Evolutionary conservation across 805 yeast genomes (phyloP).

Genomic region (Metschnikowia lunata): DNA sequence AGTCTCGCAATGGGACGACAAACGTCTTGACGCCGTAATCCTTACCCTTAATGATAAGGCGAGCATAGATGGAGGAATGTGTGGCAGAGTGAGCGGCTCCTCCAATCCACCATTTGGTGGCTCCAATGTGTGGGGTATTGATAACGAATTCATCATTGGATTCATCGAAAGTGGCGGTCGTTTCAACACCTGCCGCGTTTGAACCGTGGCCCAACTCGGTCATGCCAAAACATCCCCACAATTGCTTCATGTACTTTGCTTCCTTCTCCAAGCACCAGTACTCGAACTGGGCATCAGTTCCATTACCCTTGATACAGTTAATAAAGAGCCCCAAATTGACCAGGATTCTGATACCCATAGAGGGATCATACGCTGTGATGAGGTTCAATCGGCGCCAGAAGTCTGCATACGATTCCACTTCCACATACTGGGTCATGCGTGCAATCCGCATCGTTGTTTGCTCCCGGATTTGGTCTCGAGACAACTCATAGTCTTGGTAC

Average conservation of each 20-base stretch:
- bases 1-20: slow-evolving; percentile 43
- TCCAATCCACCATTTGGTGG: slow-evolving; percentile 50
- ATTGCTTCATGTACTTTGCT: slow-evolving; percentile 29
- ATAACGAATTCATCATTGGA: slow-evolving; percentile 40
- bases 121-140: slow-evolving; percentile 46
- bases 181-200: slow-evolving; percentile 20
- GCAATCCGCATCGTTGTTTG: slow-evolving; percentile 28
- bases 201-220: slow-evolving; percentile 21
- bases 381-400: slow-evolving; percentile 34
- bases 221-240: slow-evolving; percentile 24
- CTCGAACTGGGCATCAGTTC: slow-evolving; percentile 35
- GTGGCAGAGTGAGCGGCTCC: slow-evolving; percentile 48
- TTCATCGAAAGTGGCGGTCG: slow-evolving; percentile 33
- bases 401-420: slow-evolving; percentile 27
- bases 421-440: slow-evolving; percentile 34
- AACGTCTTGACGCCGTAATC: slow-evolving; percentile 46
- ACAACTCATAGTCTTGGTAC: slow-evolving; percentile 30
- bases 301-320: slow-evolving; percentile 39
- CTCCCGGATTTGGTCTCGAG: slow-evolving; percentile 28
- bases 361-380: slow-evolving; percentile 36
- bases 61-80: slow-evolving; percentile 38
- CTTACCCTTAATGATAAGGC: slow-evolving; percentile 40
- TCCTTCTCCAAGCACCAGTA: slow-evolving; percentile 36
- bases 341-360: slow-evolving; percentile 34
- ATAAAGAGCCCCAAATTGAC: slow-evolving; percentile 39